These are phyloP conservation scores for Usnea hakonensis DNA, from an alignment of 495 filamentous ascomycete species.

Conservation along the genomic window DNA sequence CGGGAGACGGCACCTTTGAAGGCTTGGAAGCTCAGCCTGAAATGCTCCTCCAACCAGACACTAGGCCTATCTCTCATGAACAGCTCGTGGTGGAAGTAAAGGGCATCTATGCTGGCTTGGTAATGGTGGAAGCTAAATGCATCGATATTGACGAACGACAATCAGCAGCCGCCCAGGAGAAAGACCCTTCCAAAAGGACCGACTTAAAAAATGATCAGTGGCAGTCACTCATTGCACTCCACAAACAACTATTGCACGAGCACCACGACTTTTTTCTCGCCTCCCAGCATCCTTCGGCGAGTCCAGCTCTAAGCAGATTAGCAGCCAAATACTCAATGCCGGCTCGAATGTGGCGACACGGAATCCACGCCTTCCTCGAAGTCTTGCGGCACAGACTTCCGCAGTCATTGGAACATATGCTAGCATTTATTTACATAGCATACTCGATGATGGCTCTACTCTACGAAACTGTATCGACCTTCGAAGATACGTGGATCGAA, in stretches of 20 bases:
- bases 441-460: conserved; percentile 47
- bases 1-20: background rate
- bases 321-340: conserved; percentile 42
- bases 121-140: conserved; percentile 45
- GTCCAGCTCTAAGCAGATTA: conserved; percentile 30
- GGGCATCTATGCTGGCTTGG: conserved; percentile 41
- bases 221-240: conserved; percentile 37
- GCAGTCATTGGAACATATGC: conserved; percentile 44
- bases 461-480: conserved; percentile 48
- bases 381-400: conserved; percentile 39
- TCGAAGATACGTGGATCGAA: conserved; percentile 85
- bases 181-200: conserved; percentile 20
- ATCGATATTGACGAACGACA: conserved; percentile 38
- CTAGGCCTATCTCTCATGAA: conserved; percentile 64
- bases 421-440: conserved; percentile 46
- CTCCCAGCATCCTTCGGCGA: conserved; percentile 43
- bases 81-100: conserved; percentile 50
- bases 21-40: conserved; percentile 8
- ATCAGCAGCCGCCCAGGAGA: conserved; percentile 26
- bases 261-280: conserved; percentile 45
- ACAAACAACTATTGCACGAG: conserved; percentile 34
- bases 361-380: conserved; percentile 44
- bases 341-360: conserved; percentile 46
- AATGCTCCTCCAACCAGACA: conserved; percentile 51
- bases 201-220: conserved; percentile 37